These are phyloP conservation scores for Debaryomyces prosopidis DNA, from an alignment of 805 yeast species.

Conservation along the genomic window DNA sequence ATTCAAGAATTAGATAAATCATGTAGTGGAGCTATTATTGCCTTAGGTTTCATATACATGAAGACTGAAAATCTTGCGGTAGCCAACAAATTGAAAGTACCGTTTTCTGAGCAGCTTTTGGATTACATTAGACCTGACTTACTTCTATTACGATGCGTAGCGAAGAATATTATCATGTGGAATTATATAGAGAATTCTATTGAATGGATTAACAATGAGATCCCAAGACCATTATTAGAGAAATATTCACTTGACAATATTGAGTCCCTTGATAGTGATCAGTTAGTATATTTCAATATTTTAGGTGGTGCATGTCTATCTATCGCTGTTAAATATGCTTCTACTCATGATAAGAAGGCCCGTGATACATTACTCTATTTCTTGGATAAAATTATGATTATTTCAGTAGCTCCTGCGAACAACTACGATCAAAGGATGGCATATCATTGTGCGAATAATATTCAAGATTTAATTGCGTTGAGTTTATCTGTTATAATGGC, in stretches of 20 bases:
- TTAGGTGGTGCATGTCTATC: slow-evolving; percentile 76
- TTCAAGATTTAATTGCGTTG: slow-evolving; percentile 61
- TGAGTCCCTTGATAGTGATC: slow-evolving; percentile 53
- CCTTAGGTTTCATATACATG: slow-evolving; percentile 72
- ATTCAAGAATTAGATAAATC: slow-evolving; percentile 60
- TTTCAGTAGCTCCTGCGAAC: slow-evolving; percentile 41
- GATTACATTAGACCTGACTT: slow-evolving; percentile 81
- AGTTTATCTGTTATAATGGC: slow-evolving; percentile 79
- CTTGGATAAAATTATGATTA: slow-evolving; percentile 50
- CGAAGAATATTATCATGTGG: slow-evolving; percentile 73
- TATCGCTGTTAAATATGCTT: slow-evolving; percentile 75
- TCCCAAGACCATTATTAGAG: slow-evolving; percentile 48
- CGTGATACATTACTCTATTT: slow-evolving; percentile 55
- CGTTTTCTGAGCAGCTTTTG: slow-evolving; percentile 56
- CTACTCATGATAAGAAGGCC: slow-evolving; percentile 56
- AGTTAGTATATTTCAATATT: slow-evolving; percentile 60
- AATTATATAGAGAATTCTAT: slow-evolving; percentile 48
- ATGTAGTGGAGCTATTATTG: slow-evolving; percentile 72
- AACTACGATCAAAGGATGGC: slow-evolving; percentile 63
- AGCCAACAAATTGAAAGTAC: slow-evolving; percentile 62
- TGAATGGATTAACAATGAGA: slow-evolving; percentile 58
- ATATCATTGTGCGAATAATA: slow-evolving; percentile 49
- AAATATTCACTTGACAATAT: slow-evolving; percentile 24
- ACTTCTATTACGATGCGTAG: slow-evolving; percentile 62
- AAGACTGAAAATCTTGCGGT: slow-evolving; percentile 60